A percentile compares a stretch with the other conserved stretches of the same genome.
phyloP scores from a whole-genome alignment of 2,329 filamentous ascomycete genomes.

The Curvularia sp. region DNA sequence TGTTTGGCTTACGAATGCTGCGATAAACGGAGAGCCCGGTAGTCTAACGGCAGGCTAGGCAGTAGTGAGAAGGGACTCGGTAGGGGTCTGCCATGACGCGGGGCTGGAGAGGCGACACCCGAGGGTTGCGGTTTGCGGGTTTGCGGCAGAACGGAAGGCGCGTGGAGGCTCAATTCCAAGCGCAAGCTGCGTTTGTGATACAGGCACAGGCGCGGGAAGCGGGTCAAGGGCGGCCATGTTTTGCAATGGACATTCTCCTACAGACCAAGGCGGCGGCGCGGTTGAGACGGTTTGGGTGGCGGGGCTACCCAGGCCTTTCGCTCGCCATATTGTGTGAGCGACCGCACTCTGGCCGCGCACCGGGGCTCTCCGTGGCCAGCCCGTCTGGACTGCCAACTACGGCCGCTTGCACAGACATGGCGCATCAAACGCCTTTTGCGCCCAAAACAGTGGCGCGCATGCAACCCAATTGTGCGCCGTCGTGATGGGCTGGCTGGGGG shows the following conservation, averaged over 20 bases:
- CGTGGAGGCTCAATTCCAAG: background rate
- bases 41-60: conserved; percentile 23
- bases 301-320: conserved; percentile 11
- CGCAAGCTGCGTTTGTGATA: no score
- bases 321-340: conserved; percentile 2
- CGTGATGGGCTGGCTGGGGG: background rate
- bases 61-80: conserved; percentile 22
- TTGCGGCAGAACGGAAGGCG: background rate
- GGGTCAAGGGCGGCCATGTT: background rate
- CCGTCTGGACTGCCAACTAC: conserved; percentile 23
- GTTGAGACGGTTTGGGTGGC: conserved; percentile 16
- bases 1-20: conserved; percentile 25
- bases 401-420: background rate
- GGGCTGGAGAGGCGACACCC: conserved; percentile 25
- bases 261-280: conserved; percentile 5
- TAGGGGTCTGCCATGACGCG: conserved; percentile 26
- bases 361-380: conserved; percentile 9
- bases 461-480: conserved; percentile 5
- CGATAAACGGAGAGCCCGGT: conserved; percentile 22
- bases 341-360: conserved; percentile 8
- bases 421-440: conserved; percentile 28
- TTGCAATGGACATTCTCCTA: background rate
- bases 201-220: background rate
- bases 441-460: conserved; percentile 16
- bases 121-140: conserved; percentile 10